These are phyloP conservation scores for Candida arabinofermentans DNA, from an alignment of 805 yeast genomes.

Conservation along the genomic window DNA sequence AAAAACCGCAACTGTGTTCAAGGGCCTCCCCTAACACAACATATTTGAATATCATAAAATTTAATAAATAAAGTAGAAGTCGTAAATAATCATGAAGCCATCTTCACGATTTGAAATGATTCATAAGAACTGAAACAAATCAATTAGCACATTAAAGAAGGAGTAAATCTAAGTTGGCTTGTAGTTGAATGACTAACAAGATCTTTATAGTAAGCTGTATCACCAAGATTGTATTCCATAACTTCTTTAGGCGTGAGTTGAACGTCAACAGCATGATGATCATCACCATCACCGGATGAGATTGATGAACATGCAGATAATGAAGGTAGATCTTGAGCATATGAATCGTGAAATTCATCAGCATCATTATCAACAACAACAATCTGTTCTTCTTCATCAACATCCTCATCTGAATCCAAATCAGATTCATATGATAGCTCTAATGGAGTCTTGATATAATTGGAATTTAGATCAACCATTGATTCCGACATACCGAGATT, in stretches of 20 bases:
- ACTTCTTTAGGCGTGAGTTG: not conserved
- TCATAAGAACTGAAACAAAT: not conserved
- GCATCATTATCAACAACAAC: constrained; percentile 2
- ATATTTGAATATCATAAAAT: not conserved
- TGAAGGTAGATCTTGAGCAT: constrained; percentile 24
- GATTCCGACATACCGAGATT: constrained; percentile 2
- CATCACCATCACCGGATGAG: constrained; percentile 23
- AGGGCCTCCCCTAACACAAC: no score
- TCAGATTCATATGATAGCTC: constrained; percentile 1
- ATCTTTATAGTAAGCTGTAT: constrained; percentile 3
- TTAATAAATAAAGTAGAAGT: not conserved
- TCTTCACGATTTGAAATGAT: not conserved
- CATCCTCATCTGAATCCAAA: not conserved
- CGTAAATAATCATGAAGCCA: not conserved
- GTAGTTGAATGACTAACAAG: not conserved
- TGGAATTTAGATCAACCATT: constrained; percentile 3
- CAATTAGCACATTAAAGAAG: not conserved
- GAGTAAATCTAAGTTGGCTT: not conserved
- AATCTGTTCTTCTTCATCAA: constrained; percentile 6
- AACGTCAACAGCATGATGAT: not conserved
- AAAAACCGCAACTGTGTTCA: no score
- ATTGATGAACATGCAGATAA: constrained; percentile 27
- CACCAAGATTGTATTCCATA: constrained; percentile 8
- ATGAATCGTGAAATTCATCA: no score
- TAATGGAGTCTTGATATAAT: constrained; percentile 4